Base-by-base conservation (phyloP, 495 filamentous ascomycete genomes). In the Cudoniella acicularis region DNA sequence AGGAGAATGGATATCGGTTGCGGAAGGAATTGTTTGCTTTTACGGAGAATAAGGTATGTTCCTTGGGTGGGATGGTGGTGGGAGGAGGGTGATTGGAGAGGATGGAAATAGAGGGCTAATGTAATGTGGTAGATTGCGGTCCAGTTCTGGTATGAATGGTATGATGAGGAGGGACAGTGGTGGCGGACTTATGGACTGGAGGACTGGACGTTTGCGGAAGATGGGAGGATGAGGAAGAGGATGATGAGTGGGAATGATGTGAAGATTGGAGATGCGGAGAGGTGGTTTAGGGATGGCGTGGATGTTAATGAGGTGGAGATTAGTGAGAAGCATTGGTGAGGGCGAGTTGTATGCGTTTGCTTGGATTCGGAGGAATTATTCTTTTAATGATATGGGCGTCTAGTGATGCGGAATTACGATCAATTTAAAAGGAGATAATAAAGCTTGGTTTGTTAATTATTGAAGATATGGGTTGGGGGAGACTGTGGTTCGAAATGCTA, bases 221-320 rank as follows among this genome's bases (percentile, higher is more conserved):
- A 89, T 36, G 92, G 92, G 0, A 77, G 84, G 62, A 96, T 96
- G 92, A 70, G 83, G 57, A 96, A 96, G 75, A 71, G 91, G 46
- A 84, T 86, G 84, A 96, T 96, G 92, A 94, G 90, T 68, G 92
- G 89, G 2, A 96, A 96, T 65, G 89, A 96, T 74, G 68, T 96
- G 20, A 76, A 83, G 66, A 85, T 96, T 48, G 72, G 60, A 1
- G 83, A 85, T 36, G 72, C 71, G 17, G 82, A 85, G 66, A 71
- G 86, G 49, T 90, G 87, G 87, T 88, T 85, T 64, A 80, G 75
- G 66, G 83, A 87, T 1, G 85, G 83, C 1, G 80, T 90, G 23
- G 86, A 94, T 74, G 88, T 95, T 6, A 79, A 96, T 60, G 69
- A 77, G 0, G 90, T 90, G 8, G 60, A 78, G 11, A 93, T 96